These are phyloP conservation scores for Castanea mollissima DNA, from an alignment of 306 rosid species.

Conservation along the genomic window DNA sequence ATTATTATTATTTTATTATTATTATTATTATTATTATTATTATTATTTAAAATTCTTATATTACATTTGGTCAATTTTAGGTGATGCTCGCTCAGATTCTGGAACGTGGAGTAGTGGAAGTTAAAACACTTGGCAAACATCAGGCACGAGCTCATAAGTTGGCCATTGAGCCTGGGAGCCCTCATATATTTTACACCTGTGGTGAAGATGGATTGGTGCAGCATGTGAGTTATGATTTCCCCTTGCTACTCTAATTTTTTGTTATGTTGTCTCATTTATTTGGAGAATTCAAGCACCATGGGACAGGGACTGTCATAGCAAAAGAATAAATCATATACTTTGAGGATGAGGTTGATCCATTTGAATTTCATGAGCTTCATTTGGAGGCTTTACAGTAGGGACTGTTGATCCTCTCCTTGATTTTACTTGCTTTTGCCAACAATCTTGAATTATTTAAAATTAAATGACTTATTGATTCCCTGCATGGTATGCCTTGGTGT, in stretches of 20 bases:
- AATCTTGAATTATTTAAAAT: not conserved
- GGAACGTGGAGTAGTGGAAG: constrained; percentile 54
- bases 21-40: no score
- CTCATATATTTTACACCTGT: constrained; percentile 81
- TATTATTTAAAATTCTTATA: not conserved
- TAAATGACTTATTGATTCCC: not conserved
- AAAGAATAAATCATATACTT: not conserved
- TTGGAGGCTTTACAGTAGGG: not conserved
- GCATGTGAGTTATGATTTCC: constrained; percentile 63
- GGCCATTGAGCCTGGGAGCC: constrained; percentile 97
- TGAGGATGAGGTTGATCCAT: not conserved
- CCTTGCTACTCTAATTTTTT: constrained; percentile 13
- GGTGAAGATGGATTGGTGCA: constrained; percentile 98
- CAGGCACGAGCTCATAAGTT: constrained; percentile 83
- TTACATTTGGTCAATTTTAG: constrained; percentile 42
- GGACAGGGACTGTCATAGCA: constrained; percentile 4
- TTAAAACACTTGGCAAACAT: constrained; percentile 58
- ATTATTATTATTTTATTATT: not conserved
- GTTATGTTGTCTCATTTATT: not conserved
- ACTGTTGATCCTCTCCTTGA: not conserved
- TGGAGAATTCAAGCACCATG: not conserved
- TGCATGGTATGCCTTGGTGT: constrained; percentile 2
- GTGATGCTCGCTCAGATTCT: constrained; percentile 76
- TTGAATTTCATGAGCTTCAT: not conserved
- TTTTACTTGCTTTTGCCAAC: not conserved